These are phyloP conservation scores for Phlyctochytrium arcticum DNA, from an alignment of 192 early-diverging fungal species.

Conservation along the genomic window DNA sequence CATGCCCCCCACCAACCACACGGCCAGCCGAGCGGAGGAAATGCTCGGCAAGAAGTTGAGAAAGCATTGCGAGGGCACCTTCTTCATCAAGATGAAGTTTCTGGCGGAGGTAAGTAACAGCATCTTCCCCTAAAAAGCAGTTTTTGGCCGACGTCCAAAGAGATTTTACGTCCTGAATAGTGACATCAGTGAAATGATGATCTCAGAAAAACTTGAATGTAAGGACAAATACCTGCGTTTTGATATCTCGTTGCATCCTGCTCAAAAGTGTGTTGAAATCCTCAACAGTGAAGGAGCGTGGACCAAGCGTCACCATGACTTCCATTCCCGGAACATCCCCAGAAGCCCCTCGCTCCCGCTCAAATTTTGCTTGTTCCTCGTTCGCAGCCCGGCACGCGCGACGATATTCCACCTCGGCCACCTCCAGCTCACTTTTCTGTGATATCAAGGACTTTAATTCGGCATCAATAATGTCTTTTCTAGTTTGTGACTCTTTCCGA, in stretches of 20 bases:
- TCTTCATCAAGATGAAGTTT: conserved; percentile 16
- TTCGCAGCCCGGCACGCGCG: conserved; percentile 19
- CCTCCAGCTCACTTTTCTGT: conserved; percentile 20
- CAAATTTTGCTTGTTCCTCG: conserved; percentile 17
- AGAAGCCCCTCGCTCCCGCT: conserved; percentile 10
- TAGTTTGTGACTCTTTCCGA: conserved; percentile 10
- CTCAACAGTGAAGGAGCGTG: conserved; percentile 27
- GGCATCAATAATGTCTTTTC: conserved; percentile 33
- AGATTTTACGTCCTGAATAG: conserved; percentile 32
- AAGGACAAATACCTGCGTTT: conserved; percentile 18
- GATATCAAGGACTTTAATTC: conserved; percentile 8
- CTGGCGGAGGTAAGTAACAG: conserved; percentile 21
- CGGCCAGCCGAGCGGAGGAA: conserved; percentile 35
- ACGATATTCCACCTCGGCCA: conserved; percentile 8
- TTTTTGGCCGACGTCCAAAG: conserved; percentile 40
- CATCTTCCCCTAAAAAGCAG: conserved; percentile 22
- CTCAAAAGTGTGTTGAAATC: conserved; percentile 39
- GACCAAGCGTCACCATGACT: conserved; percentile 29
- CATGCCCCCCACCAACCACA: too few species aligned
- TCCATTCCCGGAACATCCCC: conserved; percentile 15
- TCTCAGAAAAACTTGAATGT: neutral
- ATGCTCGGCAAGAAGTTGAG: conserved; percentile 25
- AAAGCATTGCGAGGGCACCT: conserved; percentile 15
- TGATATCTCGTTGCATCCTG: conserved; percentile 33
- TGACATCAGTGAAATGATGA: neutral